These are phyloP conservation scores for Russula dissimulans DNA, from an alignment of 768 basidiomycete genomes.

Conservation along the genomic window DNA sequence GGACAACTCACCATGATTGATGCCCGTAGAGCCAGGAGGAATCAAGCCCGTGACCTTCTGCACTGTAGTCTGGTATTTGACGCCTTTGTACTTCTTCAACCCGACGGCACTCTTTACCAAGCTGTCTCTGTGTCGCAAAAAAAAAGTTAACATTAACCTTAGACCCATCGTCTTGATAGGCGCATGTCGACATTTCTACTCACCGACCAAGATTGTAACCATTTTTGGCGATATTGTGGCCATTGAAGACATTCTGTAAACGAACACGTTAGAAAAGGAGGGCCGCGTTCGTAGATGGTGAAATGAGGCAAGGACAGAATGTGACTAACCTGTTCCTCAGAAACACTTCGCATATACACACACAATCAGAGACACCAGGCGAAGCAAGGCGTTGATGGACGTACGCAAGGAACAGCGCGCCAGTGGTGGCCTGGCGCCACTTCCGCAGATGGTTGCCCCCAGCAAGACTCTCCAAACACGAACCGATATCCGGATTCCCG, in stretches of 20 bases:
- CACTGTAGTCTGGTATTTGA: constrained; percentile 37
- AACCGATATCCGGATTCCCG: constrained; percentile 29
- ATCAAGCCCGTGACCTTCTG: constrained; percentile 46
- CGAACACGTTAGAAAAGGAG: background rate
- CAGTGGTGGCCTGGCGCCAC: constrained; percentile 27
- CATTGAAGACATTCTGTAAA: constrained; percentile 11
- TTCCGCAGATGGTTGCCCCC: constrained; percentile 20
- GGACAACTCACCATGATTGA: constrained; percentile 39
- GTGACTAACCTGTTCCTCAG: constrained; percentile 20
- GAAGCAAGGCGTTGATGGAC: constrained; percentile 5
- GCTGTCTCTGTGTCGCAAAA: too few relatives aligned
- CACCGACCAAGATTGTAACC: constrained; percentile 29
- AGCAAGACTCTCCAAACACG: constrained; percentile 32
- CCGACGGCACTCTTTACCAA: constrained; percentile 4
- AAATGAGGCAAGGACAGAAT: background rate
- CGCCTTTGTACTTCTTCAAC: background rate
- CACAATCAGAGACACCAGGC: background rate
- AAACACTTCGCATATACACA: constrained; percentile 4
- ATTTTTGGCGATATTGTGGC: constrained; percentile 24
- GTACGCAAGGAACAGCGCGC: constrained; percentile 30
- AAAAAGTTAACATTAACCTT: too few relatives aligned
- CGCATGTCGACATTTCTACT: background rate
- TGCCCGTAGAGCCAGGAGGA: constrained; percentile 38
- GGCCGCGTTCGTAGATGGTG: too few relatives aligned
- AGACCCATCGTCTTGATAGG: too few relatives aligned